Evolutionary conservation across 108 stramenopile genomes (phyloP).

Genomic region (Fragilariopsis cylindrus): DNA sequence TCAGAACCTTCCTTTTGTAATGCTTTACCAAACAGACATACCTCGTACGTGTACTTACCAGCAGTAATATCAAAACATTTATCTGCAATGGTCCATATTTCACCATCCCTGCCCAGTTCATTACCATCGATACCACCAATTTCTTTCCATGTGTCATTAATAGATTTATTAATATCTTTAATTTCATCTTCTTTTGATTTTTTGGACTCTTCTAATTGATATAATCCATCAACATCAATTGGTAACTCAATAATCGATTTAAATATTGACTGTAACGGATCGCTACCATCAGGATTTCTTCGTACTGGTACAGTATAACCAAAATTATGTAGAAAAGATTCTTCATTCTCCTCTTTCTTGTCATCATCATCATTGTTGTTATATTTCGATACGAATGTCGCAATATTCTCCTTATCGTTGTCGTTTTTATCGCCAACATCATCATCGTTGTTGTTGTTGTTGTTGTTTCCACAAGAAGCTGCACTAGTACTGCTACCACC

Average conservation of each 20-base stretch:
- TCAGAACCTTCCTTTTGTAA: slow-evolving; percentile 58
- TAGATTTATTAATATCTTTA: slow-evolving; percentile 22
- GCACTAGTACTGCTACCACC: not conserved
- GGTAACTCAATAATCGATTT: slow-evolving; percentile 24
- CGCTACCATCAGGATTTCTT: slow-evolving; percentile 30
- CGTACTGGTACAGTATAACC: slow-evolving; percentile 45
- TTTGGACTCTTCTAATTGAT: slow-evolving; percentile 20
- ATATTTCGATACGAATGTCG: no score
- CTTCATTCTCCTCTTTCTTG: not conserved
- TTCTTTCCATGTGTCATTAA: slow-evolving; percentile 42
- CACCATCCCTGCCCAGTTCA: slow-evolving; percentile 64
- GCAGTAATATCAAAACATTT: slow-evolving; percentile 59
- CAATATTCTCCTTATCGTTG: no score
- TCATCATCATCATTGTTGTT: not conserved
- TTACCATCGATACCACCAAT: slow-evolving; percentile 47
- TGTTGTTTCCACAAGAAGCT: no score
- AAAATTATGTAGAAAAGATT: not conserved
- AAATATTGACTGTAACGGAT: slow-evolving; percentile 41
- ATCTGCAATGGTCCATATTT: slow-evolving; percentile 56
- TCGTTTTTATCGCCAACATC: no score
- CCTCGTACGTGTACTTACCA: slow-evolving; percentile 83
- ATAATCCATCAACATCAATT: slow-evolving; percentile 14
- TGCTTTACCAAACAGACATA: slow-evolving; percentile 68
- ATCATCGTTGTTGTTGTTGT: not conserved
- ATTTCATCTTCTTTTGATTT: slow-evolving; percentile 23